phyloP scores from a whole-genome alignment of 805 yeast genomes.

The Pichia deserticola region DNA sequence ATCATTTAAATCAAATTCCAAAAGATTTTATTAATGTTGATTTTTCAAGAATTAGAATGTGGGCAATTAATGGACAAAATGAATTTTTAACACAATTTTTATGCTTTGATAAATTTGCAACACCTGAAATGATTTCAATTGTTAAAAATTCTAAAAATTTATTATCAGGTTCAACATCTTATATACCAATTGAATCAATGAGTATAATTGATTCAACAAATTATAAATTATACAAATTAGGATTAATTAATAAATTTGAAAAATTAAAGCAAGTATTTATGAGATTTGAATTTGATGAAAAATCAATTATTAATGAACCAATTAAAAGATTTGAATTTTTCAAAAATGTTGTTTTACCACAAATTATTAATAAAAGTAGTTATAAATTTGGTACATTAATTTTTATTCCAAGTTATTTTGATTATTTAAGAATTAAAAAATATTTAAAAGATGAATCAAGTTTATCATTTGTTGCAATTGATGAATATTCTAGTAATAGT shows the following conservation, averaged over 20 bases:
- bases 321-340: slow-evolving; percentile 79
- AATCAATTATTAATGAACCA: slow-evolving; percentile 56
- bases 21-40: slow-evolving; percentile 65
- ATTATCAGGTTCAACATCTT: slow-evolving; percentile 49
- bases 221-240: slow-evolving; percentile 20
- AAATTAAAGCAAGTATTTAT: slow-evolving; percentile 63
- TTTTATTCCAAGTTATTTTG: slow-evolving; percentile 81
- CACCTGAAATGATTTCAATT: slow-evolving; percentile 75
- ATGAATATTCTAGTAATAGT: slow-evolving; percentile 76
- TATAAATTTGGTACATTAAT: slow-evolving; percentile 71
- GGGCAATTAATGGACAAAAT: slow-evolving; percentile 83
- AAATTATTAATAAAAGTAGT: slow-evolving; percentile 52
- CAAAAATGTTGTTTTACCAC: slow-evolving; percentile 64
- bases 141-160: slow-evolving; percentile 37
- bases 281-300: slow-evolving; percentile 47
- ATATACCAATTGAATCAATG: slow-evolving; percentile 39
- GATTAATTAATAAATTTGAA: slow-evolving; percentile 30
- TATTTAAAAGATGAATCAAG: slow-evolving; percentile 58
- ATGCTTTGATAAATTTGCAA: slow-evolving; percentile 62
- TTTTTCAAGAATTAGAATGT: slow-evolving; percentile 84
- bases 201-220: slow-evolving; percentile 53
- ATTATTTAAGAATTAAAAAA: slow-evolving; percentile 71
- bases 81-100: slow-evolving; percentile 68
- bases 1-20: slow-evolving; percentile 71
- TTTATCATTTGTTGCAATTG: slow-evolving; percentile 58